Evolutionary conservation across 83 land plant genomes (phyloP).

Genomic region (Diphasiastrum complanatum): DNA sequence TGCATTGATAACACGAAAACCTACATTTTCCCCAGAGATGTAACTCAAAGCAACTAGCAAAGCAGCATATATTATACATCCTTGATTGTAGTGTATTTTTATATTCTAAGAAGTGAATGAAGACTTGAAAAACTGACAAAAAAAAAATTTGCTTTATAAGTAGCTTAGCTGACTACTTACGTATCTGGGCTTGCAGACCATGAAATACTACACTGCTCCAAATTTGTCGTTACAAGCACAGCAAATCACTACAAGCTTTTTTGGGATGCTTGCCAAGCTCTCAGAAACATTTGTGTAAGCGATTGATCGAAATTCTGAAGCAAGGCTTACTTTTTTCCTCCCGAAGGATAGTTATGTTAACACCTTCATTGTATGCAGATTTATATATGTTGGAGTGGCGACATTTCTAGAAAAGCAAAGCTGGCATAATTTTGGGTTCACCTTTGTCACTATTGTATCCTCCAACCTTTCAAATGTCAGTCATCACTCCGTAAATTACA

Average conservation of each 20-base stretch:
- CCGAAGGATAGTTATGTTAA: neutral
- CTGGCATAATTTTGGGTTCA: conserved; percentile 37
- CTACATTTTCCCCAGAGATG: no score
- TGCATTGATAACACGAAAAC: no score
- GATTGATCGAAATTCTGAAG: neutral
- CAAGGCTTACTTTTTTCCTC: neutral
- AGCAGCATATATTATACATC: no score
- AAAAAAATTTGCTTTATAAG: neutral
- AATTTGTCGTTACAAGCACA: conserved; percentile 30
- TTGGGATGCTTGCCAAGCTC: conserved; percentile 35
- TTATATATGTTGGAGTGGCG: conserved; percentile 35
- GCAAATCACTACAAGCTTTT: conserved; percentile 32
- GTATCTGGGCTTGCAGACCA: conserved; percentile 7
- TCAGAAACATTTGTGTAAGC: conserved; percentile 42
- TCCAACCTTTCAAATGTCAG: conserved; percentile 3
- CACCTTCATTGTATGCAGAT: conserved; percentile 19
- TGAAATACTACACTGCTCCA: conserved; percentile 38
- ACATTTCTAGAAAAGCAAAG: conserved; percentile 34
- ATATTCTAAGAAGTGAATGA: no score
- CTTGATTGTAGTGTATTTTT: no score
- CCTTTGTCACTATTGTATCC: conserved; percentile 40
- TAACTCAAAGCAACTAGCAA: no score
- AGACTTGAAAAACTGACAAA: neutral
- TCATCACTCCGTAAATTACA: neutral
- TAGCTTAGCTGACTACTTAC: neutral